These are phyloP conservation scores for Talaromyces borbonicus DNA, from an alignment of 495 filamentous ascomycete species.

Conservation along the genomic window DNA sequence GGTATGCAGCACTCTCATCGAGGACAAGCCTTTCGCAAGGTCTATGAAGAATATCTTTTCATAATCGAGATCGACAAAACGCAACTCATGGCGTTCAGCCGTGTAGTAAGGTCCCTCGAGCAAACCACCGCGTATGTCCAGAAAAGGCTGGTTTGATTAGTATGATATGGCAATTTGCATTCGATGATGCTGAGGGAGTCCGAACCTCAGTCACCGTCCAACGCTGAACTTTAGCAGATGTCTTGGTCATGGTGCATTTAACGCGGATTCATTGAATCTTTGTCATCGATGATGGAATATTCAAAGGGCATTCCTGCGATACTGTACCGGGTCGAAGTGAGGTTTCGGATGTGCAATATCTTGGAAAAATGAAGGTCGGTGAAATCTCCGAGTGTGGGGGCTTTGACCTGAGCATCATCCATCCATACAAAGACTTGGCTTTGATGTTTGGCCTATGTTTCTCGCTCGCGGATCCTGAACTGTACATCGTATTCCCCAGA, in stretches of 20 bases:
- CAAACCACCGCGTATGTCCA: slow-evolving; percentile 60
- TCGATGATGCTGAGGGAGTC: not conserved
- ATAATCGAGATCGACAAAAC: slow-evolving; percentile 85
- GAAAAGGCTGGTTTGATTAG: slow-evolving; percentile 49
- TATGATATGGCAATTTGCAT: not conserved
- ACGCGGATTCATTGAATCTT: not conserved
- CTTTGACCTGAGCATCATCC: too few species aligned
- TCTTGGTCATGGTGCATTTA: not conserved
- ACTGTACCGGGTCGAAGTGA: too few species aligned
- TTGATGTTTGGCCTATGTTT: too few species aligned
- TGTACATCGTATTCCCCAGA: too few species aligned
- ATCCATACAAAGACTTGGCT: too few species aligned
- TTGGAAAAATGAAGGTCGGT: not conserved
- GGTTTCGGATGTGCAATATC: too few species aligned
- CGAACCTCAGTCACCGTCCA: slow-evolving; percentile 38
- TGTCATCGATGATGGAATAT: too few species aligned
- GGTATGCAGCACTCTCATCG: slow-evolving; percentile 57
- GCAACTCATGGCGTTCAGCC: slow-evolving; percentile 53
- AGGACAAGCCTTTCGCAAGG: slow-evolving; percentile 50
- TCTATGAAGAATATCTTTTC: slow-evolving; percentile 65
- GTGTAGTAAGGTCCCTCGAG: slow-evolving; percentile 84
- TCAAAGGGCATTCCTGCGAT: too few species aligned
- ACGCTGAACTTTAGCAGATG: slow-evolving; percentile 17
- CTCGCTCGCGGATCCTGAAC: too few species aligned
- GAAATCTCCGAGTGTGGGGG: slow-evolving; percentile 3